A percentile compares a stretch with the other conserved stretches of the same genome.
Evolutionary conservation across 768 basidiomycete genomes (phyloP).

Genomic region (Tricholoma hemisulphureum): DNA sequence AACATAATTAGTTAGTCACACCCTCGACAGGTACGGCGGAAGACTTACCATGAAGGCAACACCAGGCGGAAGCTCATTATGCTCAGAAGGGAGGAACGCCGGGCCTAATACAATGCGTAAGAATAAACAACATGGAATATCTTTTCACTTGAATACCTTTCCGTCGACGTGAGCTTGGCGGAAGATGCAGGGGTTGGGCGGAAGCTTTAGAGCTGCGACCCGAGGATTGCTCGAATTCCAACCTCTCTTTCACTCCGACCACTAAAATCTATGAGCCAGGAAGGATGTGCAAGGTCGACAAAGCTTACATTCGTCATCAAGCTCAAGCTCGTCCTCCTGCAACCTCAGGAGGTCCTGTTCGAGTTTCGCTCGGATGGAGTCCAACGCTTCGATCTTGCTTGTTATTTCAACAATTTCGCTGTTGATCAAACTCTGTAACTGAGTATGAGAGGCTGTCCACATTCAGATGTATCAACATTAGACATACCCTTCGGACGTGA

Average conservation of each 20-base stretch:
- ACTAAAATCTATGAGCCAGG: slow-evolving; percentile 46
- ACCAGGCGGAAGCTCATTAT: slow-evolving; percentile 90
- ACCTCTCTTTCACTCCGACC: slow-evolving; percentile 83
- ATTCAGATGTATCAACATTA: not conserved
- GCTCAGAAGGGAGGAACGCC: slow-evolving; percentile 95
- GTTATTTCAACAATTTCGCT: slow-evolving; percentile 88
- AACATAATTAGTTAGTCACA: slow-evolving; percentile 8
- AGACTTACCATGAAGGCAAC: slow-evolving; percentile 90
- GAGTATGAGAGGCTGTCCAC: slow-evolving; percentile 2
- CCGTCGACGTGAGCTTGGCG: slow-evolving; percentile 63
- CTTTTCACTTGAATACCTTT: slow-evolving; percentile 50
- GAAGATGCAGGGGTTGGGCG: slow-evolving; percentile 43
- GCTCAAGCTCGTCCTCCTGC: slow-evolving; percentile 92
- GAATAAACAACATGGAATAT: not conserved
- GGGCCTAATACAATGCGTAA: slow-evolving; percentile 54
- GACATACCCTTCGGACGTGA: slow-evolving; percentile 78
- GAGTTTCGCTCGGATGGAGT: slow-evolving; percentile 74
- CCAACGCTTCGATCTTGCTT: slow-evolving; percentile 83
- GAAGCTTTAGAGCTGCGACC: slow-evolving; percentile 28
- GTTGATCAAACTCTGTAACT: slow-evolving; percentile 71
- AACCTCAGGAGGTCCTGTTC: slow-evolving; percentile 81
- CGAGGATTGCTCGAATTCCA: slow-evolving; percentile 64
- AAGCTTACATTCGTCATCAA: slow-evolving; percentile 90
- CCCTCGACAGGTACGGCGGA: not conserved
- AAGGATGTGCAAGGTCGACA: not conserved